Percentiles rank a stretch among this genome's conserved stretches.
These are phyloP conservation scores for Trichoderma polysporum DNA, from an alignment of 2,329 filamentous ascomycete species.

Conservation along the genomic window DNA sequence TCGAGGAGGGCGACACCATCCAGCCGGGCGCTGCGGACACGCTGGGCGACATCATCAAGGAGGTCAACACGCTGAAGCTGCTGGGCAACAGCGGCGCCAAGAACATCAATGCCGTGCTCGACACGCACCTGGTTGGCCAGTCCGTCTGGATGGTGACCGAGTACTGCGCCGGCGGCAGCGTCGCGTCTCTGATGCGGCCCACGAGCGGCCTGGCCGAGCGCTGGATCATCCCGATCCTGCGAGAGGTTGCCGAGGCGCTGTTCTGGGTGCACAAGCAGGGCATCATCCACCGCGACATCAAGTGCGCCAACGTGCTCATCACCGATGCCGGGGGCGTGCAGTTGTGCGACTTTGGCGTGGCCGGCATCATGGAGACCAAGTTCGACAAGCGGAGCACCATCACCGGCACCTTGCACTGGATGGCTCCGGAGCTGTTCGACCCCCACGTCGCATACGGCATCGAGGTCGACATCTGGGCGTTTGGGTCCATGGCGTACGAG, in stretches of 20 bases:
- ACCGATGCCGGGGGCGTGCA: conserved; percentile 74
- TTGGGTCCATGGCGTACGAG: conserved; percentile 65
- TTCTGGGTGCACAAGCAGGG: conserved; percentile 66
- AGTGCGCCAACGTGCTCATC: conserved; percentile 76
- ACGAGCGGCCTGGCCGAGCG: conserved; percentile 66
- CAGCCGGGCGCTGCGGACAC: conserved; percentile 57
- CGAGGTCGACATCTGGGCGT: conserved; percentile 67
- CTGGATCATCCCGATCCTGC: conserved; percentile 66
- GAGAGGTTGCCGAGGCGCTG: conserved; percentile 64
- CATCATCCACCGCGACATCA: conserved; percentile 69
- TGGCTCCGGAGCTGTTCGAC: conserved; percentile 63
- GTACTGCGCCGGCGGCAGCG: conserved; percentile 79
- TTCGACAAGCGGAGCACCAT: conserved; percentile 64
- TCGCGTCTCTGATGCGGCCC: conserved; percentile 68
- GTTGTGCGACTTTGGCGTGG: conserved; percentile 60
- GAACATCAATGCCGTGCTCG: conserved; percentile 78
- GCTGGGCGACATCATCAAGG: conserved; percentile 62
- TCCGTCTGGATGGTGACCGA: conserved; percentile 85
- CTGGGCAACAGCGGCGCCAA: conserved; percentile 70
- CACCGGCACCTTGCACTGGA: conserved; percentile 67
- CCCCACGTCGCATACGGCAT: conserved; percentile 53
- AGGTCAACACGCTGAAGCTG: conserved; percentile 65
- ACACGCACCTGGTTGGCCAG: conserved; percentile 72
- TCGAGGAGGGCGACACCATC: conserved; percentile 66
- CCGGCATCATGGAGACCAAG: conserved; percentile 61